Evolutionary conservation across 306 rosid genomes (phyloP).

Genomic region (Sophora flavescens): DNA sequence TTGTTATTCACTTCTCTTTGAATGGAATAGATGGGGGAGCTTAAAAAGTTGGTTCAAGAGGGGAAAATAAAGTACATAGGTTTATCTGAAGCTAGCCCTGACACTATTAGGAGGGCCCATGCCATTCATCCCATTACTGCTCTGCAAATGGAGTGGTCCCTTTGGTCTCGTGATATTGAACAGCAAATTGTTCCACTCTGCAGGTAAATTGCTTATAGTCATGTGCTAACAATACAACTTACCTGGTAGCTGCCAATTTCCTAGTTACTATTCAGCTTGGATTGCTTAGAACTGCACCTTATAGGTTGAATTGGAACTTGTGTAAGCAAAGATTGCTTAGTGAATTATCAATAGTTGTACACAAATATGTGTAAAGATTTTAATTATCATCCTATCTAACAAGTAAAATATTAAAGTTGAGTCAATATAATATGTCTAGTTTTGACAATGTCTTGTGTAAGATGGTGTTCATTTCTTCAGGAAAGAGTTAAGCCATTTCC

Average conservation of each 20-base stretch:
- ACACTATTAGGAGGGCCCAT: conserved; percentile 66
- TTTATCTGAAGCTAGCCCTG: conserved; percentile 61
- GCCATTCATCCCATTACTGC: conserved; percentile 72
- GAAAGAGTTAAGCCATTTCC: not conserved
- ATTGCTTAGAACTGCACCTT: too few species aligned
- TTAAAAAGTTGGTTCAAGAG: conserved; percentile 7
- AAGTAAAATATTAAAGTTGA: too few species aligned
- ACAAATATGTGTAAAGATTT: too few species aligned
- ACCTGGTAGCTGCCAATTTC: not conserved
- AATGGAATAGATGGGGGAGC: conserved; percentile 51
- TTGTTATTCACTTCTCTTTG: conserved; percentile 4
- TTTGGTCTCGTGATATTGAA: conserved; percentile 68
- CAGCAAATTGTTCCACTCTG: conserved; percentile 60
- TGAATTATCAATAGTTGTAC: not conserved
- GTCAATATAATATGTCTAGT: too few species aligned
- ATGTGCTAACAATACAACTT: not conserved
- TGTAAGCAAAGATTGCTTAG: too few species aligned
- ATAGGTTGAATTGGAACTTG: too few species aligned
- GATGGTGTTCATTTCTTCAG: not conserved
- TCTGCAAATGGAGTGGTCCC: conserved; percentile 68
- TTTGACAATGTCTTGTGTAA: not conserved
- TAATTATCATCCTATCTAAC: too few species aligned
- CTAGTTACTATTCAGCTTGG: not conserved
- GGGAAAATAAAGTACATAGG: conserved; percentile 41
- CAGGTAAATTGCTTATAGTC: conserved; percentile 40